Evolutionary conservation across 2,329 filamentous ascomycete species (phyloP).

Genomic region (Diaporthe ampelina): DNA sequence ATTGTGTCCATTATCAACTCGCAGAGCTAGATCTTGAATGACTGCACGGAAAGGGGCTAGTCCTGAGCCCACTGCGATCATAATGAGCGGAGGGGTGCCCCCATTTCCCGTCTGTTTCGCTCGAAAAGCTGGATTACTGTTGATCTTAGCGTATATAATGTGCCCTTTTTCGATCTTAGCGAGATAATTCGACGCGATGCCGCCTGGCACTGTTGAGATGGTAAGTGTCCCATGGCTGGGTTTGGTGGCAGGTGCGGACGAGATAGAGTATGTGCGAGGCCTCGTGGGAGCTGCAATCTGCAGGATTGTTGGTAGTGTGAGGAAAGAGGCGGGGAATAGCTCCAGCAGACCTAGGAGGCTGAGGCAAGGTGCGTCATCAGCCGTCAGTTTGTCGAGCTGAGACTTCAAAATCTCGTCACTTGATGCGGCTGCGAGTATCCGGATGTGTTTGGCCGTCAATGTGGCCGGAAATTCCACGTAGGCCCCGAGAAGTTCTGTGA

Average conservation of each 20-base stretch:
- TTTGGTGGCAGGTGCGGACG: background rate
- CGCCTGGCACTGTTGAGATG: background rate
- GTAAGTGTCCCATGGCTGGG: background rate
- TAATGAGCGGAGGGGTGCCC: background rate
- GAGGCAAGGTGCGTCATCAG: background rate
- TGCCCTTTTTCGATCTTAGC: background rate
- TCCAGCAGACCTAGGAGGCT: background rate
- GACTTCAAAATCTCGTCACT: background rate
- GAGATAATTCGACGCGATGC: conserved; percentile 18
- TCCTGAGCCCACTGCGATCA: conserved; percentile 21
- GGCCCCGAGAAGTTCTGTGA: conserved; percentile 3
- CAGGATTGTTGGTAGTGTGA: background rate
- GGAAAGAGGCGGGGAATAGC: background rate
- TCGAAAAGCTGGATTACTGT: background rate
- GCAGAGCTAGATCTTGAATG: background rate
- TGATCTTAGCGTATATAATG: background rate
- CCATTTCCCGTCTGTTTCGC: background rate
- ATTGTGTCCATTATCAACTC: background rate
- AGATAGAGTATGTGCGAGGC: conserved; percentile 3
- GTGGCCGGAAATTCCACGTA: conserved; percentile 11
- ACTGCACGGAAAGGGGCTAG: conserved; percentile 12
- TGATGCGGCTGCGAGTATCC: background rate
- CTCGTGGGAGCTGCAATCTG: conserved; percentile 5
- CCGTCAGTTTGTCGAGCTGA: background rate
- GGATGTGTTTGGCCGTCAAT: background rate